These are phyloP conservation scores for Kappamyces sp. DNA, from an alignment of 192 early-diverging fungal genomes.

Conservation along the genomic window DNA sequence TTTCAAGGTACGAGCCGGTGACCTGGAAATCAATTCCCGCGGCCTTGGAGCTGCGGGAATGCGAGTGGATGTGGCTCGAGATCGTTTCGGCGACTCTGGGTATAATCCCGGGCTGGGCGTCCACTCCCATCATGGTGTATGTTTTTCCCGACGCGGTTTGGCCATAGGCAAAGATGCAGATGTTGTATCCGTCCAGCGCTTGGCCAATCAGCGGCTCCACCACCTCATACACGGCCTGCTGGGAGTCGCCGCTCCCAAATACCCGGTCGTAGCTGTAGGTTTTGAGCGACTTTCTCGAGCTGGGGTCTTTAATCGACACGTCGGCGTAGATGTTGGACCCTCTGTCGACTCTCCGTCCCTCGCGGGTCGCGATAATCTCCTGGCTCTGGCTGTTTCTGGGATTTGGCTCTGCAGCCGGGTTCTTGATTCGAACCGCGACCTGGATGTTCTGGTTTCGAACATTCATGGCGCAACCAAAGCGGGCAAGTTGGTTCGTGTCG, in stretches of 20 bases:
- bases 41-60: not conserved
- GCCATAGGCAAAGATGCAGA: conserved; percentile 47
- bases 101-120: conserved; percentile 25
- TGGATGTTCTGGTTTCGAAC: conserved; percentile 6
- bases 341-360: too few species aligned
- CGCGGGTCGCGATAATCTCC: too few species aligned
- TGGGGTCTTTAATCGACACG: too few species aligned
- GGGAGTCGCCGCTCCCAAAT: not conserved
- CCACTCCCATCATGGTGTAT: conserved; percentile 56
- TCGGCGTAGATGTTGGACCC: not conserved
- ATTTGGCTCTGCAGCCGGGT: not conserved
- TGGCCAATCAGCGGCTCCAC: conserved; percentile 16
- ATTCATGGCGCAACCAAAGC: too few species aligned
- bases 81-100: not conserved
- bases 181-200: conserved; percentile 11
- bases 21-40: conserved; percentile 38
- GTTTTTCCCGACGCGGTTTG: conserved; percentile 44
- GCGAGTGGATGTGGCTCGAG: not conserved
- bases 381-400: too few species aligned
- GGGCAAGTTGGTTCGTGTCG: too few species aligned
- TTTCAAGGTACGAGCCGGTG: conserved; percentile 38
- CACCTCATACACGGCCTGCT: conserved; percentile 28
- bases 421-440: conserved; percentile 16
- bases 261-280: too few species aligned
- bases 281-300: too few species aligned